A percentile compares a stretch with the other conserved stretches of the same genome.
Evolutionary conservation across 306 rosid genomes (phyloP).

Genomic region (Vigna nakashimae): DNA sequence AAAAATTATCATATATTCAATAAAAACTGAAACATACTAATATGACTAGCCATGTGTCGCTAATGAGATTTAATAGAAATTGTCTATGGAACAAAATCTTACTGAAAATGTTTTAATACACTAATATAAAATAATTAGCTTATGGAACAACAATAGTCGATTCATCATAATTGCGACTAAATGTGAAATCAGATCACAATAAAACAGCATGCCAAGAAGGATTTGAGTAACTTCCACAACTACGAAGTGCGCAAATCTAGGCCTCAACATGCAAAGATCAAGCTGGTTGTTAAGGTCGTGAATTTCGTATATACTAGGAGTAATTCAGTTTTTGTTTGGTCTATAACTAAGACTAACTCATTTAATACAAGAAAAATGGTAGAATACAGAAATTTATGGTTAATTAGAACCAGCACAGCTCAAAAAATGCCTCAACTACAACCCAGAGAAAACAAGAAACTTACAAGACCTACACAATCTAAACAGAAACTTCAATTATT

Average conservation of each 20-base stretch:
- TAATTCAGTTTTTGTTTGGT: background rate
- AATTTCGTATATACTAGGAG: conserved; percentile 52
- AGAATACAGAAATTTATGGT: conserved; percentile 58
- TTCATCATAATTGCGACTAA: background rate
- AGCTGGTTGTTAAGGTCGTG: conserved; percentile 40
- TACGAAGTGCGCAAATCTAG: conserved; percentile 23
- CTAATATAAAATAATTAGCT: too few species aligned
- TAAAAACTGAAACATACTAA: too few species aligned
- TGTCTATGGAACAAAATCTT: too few species aligned
- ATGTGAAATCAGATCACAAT: background rate
- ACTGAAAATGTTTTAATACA: too few species aligned
- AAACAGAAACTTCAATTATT: conserved; percentile 53
- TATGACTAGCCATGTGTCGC: too few species aligned
- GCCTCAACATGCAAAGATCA: conserved; percentile 36
- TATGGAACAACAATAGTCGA: background rate
- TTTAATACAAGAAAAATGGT: conserved; percentile 53
- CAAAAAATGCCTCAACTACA: conserved; percentile 73
- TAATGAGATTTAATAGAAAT: too few species aligned
- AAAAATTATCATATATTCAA: too few species aligned
- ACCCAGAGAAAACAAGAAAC: conserved; percentile 33
- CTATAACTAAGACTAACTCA: conserved; percentile 29
- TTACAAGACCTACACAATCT: conserved; percentile 61
- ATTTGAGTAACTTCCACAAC: conserved; percentile 19
- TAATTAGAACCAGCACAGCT: conserved; percentile 59
- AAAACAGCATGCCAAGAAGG: conserved; percentile 2